Conservation (phyloP, 192 early-diverging fungal species). For the Linnemannia hyalina region DNA sequence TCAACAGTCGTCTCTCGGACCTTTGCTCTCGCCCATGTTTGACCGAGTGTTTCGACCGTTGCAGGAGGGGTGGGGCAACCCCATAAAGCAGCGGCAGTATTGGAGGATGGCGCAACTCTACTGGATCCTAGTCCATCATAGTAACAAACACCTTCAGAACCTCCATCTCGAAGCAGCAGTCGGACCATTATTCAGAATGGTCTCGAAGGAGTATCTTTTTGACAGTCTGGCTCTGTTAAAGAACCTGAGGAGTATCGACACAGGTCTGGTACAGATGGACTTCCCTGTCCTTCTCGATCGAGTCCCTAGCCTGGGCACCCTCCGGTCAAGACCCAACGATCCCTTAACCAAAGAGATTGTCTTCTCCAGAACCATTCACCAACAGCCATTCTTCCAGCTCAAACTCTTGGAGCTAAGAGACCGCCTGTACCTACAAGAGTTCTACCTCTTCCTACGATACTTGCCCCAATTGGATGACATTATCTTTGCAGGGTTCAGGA, state of each 20-base stretch:
- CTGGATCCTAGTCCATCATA: not conserved
- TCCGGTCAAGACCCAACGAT: not conserved
- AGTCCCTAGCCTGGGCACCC: not conserved
- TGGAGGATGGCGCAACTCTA: not conserved
- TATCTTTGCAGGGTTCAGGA: not conserved
- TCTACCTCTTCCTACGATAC: not conserved
- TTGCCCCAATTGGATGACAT: not conserved
- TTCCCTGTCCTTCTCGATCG: not conserved
- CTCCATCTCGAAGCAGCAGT: not conserved
- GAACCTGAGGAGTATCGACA: not conserved
- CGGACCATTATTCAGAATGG: slow-evolving; percentile 1
- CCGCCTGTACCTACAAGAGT: not conserved
- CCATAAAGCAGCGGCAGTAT: not conserved
- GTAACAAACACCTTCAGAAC: not conserved
- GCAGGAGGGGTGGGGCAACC: not conserved
- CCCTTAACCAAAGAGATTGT: not conserved
- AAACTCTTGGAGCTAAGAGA: not conserved
- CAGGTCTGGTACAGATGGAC: not conserved
- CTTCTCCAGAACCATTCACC: not conserved
- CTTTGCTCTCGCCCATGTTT: not conserved
- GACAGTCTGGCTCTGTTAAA: not conserved
- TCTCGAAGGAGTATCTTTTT: not conserved
- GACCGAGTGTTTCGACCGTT: not conserved
- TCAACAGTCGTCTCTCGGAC: not conserved
- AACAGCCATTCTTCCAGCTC: not conserved